Percentiles rank a stretch among this genome's conserved stretches.
These are phyloP conservation scores for Clarireedia paspali DNA, from an alignment of 2,329 filamentous ascomycete genomes.

Conservation along the genomic window DNA sequence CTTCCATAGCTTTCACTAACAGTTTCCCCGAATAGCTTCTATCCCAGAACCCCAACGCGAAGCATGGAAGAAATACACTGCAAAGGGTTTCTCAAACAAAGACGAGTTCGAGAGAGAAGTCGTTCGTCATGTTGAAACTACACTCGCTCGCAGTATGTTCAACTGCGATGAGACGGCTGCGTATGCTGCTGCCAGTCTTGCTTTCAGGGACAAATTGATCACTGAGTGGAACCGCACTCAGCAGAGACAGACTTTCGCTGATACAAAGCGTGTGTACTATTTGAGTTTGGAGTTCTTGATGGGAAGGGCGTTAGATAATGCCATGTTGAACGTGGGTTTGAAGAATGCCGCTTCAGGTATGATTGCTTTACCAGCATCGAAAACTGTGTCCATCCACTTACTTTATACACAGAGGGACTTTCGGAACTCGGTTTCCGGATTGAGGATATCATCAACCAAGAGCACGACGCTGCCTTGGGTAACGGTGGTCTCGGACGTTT, in stretches of 20 bases:
- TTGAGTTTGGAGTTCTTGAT: conserved; percentile 96
- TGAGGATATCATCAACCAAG: conserved; percentile 89
- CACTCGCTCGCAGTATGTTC: conserved; percentile 89
- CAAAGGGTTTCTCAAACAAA: conserved; percentile 63
- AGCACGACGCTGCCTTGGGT: conserved; percentile 91
- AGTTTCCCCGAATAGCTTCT: conserved; percentile 40
- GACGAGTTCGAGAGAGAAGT: conserved; percentile 83
- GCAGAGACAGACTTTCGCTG: conserved; percentile 84
- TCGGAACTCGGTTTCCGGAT: conserved; percentile 89
- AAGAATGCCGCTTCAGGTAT: conserved; percentile 77
- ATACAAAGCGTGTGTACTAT: conserved; percentile 94
- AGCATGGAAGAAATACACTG: conserved; percentile 61
- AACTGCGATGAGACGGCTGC: conserved; percentile 95
- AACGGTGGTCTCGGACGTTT: conserved; percentile 93
- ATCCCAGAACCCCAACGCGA: conserved; percentile 85
- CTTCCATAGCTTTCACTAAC: neutral
- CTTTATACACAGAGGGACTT: conserved; percentile 58
- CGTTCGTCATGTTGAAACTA: conserved; percentile 93
- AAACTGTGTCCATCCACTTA: conserved; percentile 47
- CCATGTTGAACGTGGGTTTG: conserved; percentile 89
- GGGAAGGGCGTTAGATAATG: conserved; percentile 94
- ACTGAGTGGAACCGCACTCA: conserved; percentile 98
- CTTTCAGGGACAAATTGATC: conserved; percentile 86
- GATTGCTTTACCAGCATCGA: conserved; percentile 37
- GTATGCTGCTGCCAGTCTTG: conserved; percentile 83